Percentiles rank a stretch among this genome's conserved stretches.
Conservation (phyloP, 371 early-diverging fungal genomes). For the Smittium mucronatum region DNA sequence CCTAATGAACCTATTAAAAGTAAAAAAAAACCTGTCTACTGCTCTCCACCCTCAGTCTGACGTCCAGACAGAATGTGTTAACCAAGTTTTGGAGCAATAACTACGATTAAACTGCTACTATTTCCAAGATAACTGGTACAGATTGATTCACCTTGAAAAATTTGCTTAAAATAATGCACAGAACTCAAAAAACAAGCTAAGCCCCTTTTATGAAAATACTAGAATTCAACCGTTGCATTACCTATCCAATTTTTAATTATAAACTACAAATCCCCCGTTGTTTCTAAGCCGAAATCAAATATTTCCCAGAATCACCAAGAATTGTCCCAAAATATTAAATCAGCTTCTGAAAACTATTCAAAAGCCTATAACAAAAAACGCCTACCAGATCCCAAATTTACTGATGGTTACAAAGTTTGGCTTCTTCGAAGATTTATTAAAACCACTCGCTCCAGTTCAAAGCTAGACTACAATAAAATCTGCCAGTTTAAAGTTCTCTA, state of each 20-base stretch:
- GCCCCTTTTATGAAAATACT: background rate
- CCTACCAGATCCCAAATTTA: background rate
- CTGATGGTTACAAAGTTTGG: background rate
- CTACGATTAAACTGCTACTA: background rate
- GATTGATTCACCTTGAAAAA: background rate
- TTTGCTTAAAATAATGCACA: background rate
- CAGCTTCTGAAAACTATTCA: background rate
- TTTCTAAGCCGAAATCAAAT: background rate
- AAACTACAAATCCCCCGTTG: background rate
- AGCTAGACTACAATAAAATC: background rate
- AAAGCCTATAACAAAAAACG: background rate
- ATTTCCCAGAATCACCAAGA: background rate
- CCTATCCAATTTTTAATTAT: background rate
- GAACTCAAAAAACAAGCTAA: background rate
- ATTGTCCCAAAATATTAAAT: background rate
- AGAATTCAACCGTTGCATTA: background rate
- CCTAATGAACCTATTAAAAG: background rate
- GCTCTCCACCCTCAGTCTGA: background rate
- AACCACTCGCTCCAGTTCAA: background rate
- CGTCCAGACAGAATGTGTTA: background rate
- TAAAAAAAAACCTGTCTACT: background rate
- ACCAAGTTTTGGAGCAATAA: background rate
- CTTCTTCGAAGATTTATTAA: background rate
- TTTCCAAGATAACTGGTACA: background rate
- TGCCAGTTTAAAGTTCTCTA: background rate